A percentile compares a stretch with the other conserved stretches of the same genome.
phyloP scores from a whole-genome alignment of 225 moss, liverwort and hornwort species.

The Marchantia polymorpha region DNA sequence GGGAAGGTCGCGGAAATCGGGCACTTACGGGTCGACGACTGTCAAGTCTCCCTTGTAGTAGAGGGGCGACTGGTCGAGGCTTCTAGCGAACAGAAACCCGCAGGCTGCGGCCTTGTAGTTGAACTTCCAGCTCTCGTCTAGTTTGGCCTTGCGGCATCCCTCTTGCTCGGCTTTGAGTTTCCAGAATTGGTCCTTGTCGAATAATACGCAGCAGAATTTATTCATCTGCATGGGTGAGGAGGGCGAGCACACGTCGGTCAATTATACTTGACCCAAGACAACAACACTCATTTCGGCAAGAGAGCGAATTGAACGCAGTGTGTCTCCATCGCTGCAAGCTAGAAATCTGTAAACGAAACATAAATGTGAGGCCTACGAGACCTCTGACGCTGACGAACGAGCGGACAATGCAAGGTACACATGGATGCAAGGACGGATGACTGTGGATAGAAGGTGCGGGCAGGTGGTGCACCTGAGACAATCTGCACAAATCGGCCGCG shows the following conservation, averaged over 20 bases:
- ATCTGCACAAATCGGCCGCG: conserved; percentile 13
- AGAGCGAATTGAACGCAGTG: too few species aligned
- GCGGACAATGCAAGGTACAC: neutral
- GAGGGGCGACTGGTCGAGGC: neutral
- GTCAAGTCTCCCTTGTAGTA: conserved; percentile 19
- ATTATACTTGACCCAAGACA: too few species aligned
- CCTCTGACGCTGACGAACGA: too few species aligned
- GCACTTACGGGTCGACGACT: conserved; percentile 25
- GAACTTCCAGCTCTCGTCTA: conserved; percentile 20
- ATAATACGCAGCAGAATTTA: conserved; percentile 5
- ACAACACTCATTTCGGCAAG: too few species aligned
- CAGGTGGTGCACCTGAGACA: conserved; percentile 10
- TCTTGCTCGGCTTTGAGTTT: conserved; percentile 14
- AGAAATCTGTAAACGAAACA: too few species aligned
- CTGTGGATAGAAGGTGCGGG: too few species aligned
- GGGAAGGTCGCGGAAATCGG: neutral
- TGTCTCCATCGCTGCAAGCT: too few species aligned
- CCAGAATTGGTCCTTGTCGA: conserved; percentile 25
- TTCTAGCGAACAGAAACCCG: conserved; percentile 1
- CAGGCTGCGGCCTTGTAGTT: conserved; percentile 10
- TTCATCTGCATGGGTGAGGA: conserved; percentile 21
- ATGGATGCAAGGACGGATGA: too few species aligned
- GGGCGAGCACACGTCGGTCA: too few species aligned
- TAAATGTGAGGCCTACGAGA: too few species aligned
- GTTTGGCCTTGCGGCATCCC: neutral